These are phyloP conservation scores for Byssochlamys sp. DNA, from an alignment of 2,329 filamentous ascomycete genomes.

Conservation along the genomic window DNA sequence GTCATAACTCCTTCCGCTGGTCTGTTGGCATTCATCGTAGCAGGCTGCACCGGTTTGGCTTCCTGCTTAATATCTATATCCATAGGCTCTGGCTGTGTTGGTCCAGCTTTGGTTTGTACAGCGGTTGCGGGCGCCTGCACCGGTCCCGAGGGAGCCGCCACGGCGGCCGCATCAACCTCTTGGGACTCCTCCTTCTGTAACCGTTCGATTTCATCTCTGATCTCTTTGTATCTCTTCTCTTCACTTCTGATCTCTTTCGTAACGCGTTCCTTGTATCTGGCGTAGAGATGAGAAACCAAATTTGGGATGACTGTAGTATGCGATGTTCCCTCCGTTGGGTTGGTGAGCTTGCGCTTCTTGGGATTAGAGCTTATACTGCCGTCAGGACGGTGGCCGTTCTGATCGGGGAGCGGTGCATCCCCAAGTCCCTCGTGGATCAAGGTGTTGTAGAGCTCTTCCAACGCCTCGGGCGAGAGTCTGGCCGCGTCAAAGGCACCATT, in stretches of 20 bases:
- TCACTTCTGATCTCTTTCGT: conserved; percentile 64
- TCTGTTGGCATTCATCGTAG: conserved; percentile 3
- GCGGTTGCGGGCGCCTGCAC: background rate
- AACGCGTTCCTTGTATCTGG: conserved; percentile 60
- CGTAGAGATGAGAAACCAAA: conserved; percentile 65
- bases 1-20: conserved; percentile 1
- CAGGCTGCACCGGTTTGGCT: conserved; percentile 7
- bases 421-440: conserved; percentile 65
- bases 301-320: conserved; percentile 60
- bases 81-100: conserved; percentile 15
- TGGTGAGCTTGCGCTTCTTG: conserved; percentile 66
- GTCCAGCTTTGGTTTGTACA: conserved; percentile 6
- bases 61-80: conserved; percentile 20
- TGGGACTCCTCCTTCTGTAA: conserved; percentile 55
- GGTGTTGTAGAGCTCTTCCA: conserved; percentile 68
- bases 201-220: conserved; percentile 59
- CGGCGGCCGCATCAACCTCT: conserved; percentile 16
- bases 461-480: conserved; percentile 65
- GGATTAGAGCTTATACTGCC: conserved; percentile 34
- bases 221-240: conserved; percentile 55
- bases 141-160: conserved; percentile 2
- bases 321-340: conserved; percentile 56
- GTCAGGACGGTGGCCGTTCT: conserved; percentile 22
- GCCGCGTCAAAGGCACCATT: conserved; percentile 62
- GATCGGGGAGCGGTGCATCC: conserved; percentile 24